Percentiles rank a stretch among this genome's conserved stretches.
These are phyloP conservation scores for Leccinum griseonigrum DNA, from an alignment of 1,284 basidiomycete species.

Conservation along the genomic window DNA sequence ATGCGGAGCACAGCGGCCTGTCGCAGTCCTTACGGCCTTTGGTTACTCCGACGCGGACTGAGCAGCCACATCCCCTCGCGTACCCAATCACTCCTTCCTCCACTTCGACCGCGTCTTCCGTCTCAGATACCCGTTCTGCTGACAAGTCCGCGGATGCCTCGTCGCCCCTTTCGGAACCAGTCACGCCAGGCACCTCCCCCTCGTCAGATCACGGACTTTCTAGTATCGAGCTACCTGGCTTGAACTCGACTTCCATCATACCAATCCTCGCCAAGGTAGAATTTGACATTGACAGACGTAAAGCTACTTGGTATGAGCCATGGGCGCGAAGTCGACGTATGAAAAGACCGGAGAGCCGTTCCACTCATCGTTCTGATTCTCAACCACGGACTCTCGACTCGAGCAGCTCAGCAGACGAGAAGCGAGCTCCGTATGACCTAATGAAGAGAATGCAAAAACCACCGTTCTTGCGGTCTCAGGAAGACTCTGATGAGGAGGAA, in stretches of 20 bases:
- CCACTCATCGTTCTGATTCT: conserved; percentile 29
- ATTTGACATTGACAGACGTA: conserved; percentile 77
- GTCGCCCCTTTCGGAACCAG: conserved; percentile 44
- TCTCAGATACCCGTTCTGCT: conserved; percentile 43
- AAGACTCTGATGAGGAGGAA: conserved; percentile 27
- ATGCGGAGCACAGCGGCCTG: conserved; percentile 37
- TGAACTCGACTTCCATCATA: conserved; percentile 60
- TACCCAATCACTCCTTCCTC: not conserved
- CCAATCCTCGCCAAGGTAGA: conserved; percentile 86
- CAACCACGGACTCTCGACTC: conserved; percentile 21
- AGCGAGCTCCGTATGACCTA: conserved; percentile 45
- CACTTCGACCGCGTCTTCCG: conserved; percentile 3
- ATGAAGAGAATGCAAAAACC: conserved; percentile 46
- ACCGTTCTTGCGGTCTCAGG: conserved; percentile 28
- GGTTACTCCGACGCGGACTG: not conserved
- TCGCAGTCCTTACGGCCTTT: conserved; percentile 31
- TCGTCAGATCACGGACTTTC: conserved; percentile 44
- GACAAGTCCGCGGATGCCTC: conserved; percentile 46
- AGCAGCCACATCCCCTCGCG: conserved; percentile 22
- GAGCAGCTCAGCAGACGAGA: conserved; percentile 28
- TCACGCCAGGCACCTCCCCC: conserved; percentile 58
- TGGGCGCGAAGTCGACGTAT: conserved; percentile 67
- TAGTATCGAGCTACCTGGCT: conserved; percentile 61
- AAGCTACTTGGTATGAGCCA: conserved; percentile 77
- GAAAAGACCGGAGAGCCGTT: conserved; percentile 49